Evolutionary conservation across 441 rosid genomes (phyloP).

Genomic region (Breynia disticha): DNA sequence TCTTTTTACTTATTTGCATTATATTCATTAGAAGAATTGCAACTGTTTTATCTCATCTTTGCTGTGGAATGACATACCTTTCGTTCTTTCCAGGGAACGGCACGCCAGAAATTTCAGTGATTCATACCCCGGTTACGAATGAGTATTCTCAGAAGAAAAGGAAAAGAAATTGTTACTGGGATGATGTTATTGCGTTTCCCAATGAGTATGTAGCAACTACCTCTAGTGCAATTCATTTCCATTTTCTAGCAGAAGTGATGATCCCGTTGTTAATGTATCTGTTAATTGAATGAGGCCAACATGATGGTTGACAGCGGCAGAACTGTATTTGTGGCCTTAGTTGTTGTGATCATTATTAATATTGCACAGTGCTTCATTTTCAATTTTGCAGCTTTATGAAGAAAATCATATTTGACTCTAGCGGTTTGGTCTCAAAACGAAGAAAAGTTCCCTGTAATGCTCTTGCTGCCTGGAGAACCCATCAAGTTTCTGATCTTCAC

Average conservation of each 20-base stretch:
- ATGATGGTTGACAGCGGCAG: too few relatives aligned
- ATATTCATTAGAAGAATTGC: too few relatives aligned
- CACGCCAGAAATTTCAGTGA: conserved; percentile 35
- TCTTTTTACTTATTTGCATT: too few relatives aligned
- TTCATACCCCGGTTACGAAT: conserved; percentile 54
- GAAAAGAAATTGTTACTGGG: conserved; percentile 57
- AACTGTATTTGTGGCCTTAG: too few relatives aligned
- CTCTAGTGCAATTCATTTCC: not conserved
- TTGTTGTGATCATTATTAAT: not conserved
- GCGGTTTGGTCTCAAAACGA: conserved; percentile 53
- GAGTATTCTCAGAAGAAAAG: conserved; percentile 35
- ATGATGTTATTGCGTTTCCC: conserved; percentile 48
- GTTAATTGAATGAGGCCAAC: too few relatives aligned
- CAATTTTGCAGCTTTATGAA: conserved; percentile 42
- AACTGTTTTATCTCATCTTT: not conserved
- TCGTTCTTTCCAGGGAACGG: conserved; percentile 27
- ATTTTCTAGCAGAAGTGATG: not conserved
- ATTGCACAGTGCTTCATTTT: conserved; percentile 8
- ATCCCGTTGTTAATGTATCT: not conserved
- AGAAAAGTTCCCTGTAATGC: conserved; percentile 33
- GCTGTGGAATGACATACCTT: not conserved
- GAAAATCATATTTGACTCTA: conserved; percentile 44
- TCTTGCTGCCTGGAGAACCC: conserved; percentile 36
- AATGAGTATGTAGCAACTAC: conserved; percentile 34
- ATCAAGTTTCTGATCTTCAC: conserved; percentile 26